Evolutionary conservation across 2,329 filamentous ascomycete genomes (phyloP), one percentile per base, ranked within the genome.

Genomic region (Penicillium sp.): DNA sequence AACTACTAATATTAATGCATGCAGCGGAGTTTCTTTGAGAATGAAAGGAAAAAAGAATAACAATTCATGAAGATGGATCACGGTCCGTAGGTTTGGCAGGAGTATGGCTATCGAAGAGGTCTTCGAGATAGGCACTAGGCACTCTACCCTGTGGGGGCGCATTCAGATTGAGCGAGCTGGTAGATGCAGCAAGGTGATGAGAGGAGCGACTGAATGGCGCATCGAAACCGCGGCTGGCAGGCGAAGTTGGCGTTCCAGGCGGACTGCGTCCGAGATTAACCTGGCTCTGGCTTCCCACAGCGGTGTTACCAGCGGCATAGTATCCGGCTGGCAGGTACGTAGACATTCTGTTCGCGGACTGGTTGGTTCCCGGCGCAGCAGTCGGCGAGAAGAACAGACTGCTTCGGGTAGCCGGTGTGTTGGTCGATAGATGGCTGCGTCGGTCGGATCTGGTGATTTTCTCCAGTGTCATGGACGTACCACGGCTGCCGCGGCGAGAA

Each of bases 321-420:
- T 96, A 97, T 1, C 93, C 93, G 3, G 93, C 88, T 16, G 93
- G 93, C 20, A 97, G 80, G 69, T 93, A 96, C 28, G 59, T 69
- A n/a, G 90, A 96, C 58, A 83, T 84, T 53, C 92, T 87, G 61
- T 83, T 83, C n/a, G 67, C 67, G 63, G 83, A 83, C 47, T 75
- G 76, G 40, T 79, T 74, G 59, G 76, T 77, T 57, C 79, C 78
- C 7, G 83, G 76, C 40, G 83, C 84, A 1, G 92, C 92, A 0
- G 94, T 97, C 0, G 94, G 94, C 7, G 91, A 96, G 79, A 96
- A 99, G 82, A 99, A 99, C 16, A 97, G 80, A 60, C 88, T 90
- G 38, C 84, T 84, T 66, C 83, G 88, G 80, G 84, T 24, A 81
- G 84, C 51, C 76, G 76, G 9, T 40, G 65, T 55, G 66, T 66